phyloP scores from a whole-genome alignment of 805 yeast genomes.

The Wilhelminamyces savonicus region DNA sequence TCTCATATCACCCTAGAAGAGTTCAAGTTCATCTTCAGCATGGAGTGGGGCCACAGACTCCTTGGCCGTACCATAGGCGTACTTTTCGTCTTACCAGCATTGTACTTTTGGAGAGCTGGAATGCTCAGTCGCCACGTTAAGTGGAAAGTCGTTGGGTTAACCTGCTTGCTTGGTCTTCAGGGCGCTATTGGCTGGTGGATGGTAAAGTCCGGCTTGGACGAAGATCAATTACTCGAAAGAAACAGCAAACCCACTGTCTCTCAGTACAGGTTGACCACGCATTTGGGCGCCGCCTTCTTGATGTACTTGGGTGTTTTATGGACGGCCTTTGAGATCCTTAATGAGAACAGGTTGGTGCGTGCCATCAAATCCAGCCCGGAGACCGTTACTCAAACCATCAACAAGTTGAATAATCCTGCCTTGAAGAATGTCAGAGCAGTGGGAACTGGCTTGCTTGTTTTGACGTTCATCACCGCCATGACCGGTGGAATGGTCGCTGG shows the following conservation, averaged over 20 bases:
- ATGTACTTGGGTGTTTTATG: conserved; percentile 85
- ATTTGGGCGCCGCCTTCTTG: conserved; percentile 85
- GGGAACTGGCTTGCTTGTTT: conserved; percentile 50
- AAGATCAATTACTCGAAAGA: conserved; percentile 67
- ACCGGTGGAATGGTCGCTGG: conserved; percentile 99
- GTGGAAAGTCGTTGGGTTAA: conserved; percentile 60
- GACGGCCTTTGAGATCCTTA: conserved; percentile 80
- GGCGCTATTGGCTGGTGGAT: conserved; percentile 99
- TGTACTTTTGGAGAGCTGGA: conserved; percentile 66
- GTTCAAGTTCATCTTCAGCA: conserved; percentile 86
- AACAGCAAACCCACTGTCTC: conserved; percentile 96
- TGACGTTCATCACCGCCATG: conserved; percentile 89
- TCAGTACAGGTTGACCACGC: conserved; percentile 90
- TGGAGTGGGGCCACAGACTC: conserved; percentile 97
- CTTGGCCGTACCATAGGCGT: conserved; percentile 90
- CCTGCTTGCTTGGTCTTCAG: conserved; percentile 80
- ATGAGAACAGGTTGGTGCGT: conserved; percentile 62
- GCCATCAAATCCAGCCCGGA: conserved; percentile 42
- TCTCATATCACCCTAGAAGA: conserved; percentile 87
- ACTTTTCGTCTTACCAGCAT: conserved; percentile 76
- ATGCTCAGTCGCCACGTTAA: conserved; percentile 65
- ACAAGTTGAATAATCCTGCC: conserved; percentile 55
- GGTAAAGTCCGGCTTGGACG: conserved; percentile 93
- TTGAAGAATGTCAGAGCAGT: conserved; percentile 51
- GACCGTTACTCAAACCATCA: conserved; percentile 46